These are phyloP conservation scores for Balakata baccata DNA, from an alignment of 345 rosid species.

Conservation along the genomic window DNA sequence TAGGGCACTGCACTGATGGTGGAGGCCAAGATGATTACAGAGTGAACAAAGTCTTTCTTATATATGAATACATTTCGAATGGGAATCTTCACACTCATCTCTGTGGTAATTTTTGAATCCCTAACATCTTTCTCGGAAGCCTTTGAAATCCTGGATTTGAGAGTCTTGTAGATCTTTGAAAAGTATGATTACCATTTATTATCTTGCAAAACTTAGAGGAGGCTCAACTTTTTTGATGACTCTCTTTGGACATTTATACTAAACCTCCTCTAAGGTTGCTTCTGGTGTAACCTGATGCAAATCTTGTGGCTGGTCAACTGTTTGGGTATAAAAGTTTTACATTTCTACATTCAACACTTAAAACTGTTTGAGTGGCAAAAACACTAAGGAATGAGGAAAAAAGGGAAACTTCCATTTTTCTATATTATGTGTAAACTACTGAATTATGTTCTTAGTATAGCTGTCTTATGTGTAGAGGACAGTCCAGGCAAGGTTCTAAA, in stretches of 20 bases:
- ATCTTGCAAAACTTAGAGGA: no score
- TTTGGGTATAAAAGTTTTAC: no score
- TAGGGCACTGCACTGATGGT: slow-evolving; percentile 52
- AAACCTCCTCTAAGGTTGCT: no score
- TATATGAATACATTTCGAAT: slow-evolving; percentile 40
- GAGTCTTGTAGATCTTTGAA: background rate
- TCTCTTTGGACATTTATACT: no score
- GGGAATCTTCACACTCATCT: slow-evolving; percentile 45
- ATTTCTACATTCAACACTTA: no score
- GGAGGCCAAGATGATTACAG: slow-evolving; percentile 36
- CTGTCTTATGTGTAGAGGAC: slow-evolving; percentile 31
- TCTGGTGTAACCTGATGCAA: no score
- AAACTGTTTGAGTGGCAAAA: no score
- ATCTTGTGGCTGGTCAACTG: no score
- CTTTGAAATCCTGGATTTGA: background rate
- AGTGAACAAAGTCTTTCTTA: slow-evolving; percentile 40
- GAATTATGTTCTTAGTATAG: slow-evolving; percentile 14
- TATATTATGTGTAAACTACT: background rate
- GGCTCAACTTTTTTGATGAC: no score
- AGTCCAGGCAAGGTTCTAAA: slow-evolving; percentile 37
- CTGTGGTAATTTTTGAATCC: slow-evolving; percentile 33
- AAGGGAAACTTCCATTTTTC: background rate
- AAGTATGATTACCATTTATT: background rate
- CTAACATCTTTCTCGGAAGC: background rate
- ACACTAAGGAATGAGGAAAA: no score